phyloP scores from a whole-genome alignment of 2,329 filamentous ascomycete genomes.

The Parastagonospora avenae region DNA sequence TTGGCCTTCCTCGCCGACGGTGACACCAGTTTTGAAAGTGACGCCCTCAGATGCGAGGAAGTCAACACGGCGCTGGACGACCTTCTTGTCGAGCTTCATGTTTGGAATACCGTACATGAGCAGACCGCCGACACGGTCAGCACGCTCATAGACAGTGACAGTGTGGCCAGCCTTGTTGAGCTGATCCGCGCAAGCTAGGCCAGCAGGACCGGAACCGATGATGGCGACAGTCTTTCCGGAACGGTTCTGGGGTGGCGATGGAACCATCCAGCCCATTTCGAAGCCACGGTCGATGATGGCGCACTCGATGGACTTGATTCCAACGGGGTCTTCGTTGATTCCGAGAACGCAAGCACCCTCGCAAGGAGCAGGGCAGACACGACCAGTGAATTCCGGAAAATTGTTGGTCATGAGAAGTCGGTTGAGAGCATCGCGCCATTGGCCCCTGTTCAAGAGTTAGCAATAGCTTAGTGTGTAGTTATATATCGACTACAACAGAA shows the following conservation, averaged over 20 bases:
- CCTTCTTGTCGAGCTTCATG: constrained; percentile 99
- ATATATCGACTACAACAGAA: no score
- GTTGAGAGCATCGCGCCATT: constrained; percentile 92
- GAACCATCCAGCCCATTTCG: constrained; percentile 98
- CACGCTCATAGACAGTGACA: constrained; percentile 90
- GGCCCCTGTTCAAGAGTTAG: constrained; percentile 31
- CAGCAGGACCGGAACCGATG: constrained; percentile 90
- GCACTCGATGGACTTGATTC: constrained; percentile 98
- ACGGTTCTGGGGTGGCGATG: constrained; percentile 74
- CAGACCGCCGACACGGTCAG: constrained; percentile 86
- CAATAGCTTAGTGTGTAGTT: no score
- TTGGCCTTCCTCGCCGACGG: constrained; percentile 77
- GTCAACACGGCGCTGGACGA: constrained; percentile 93
- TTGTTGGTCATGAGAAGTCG: constrained; percentile 86
- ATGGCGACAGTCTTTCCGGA: constrained; percentile 88
- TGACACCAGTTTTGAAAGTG: constrained; percentile 76
- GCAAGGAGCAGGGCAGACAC: constrained; percentile 94
- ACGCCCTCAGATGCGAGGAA: constrained; percentile 92
- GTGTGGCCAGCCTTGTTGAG: constrained; percentile 89
- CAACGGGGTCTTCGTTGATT: constrained; percentile 95
- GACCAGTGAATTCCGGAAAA: constrained; percentile 96
- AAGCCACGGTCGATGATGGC: constrained; percentile 98
- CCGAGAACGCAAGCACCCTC: constrained; percentile 95
- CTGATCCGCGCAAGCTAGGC: constrained; percentile 89
- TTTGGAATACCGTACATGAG: constrained; percentile 99